phyloP scores from a whole-genome alignment of 2,329 filamentous ascomycete genomes.

The Aspergillus texensis region DNA sequence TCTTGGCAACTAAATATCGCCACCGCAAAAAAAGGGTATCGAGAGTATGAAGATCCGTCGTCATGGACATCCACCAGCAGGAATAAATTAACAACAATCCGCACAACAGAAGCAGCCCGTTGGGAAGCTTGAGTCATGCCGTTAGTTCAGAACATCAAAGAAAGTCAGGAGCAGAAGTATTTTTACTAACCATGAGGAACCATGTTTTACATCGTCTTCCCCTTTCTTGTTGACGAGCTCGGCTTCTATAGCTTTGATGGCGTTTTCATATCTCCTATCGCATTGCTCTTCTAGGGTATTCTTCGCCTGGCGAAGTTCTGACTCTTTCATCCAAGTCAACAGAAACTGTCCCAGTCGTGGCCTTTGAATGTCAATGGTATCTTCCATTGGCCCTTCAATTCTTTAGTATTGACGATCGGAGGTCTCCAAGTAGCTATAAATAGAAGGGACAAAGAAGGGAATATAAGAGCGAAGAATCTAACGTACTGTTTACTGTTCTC shows the following conservation, averaged over 20 bases:
- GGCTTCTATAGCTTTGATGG: not conserved
- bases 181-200: not conserved
- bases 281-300: not conserved
- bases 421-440: not conserved
- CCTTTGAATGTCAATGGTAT: constrained; percentile 1
- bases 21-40: not conserved
- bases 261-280: not conserved
- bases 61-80: not conserved
- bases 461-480: not conserved
- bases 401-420: constrained; percentile 3
- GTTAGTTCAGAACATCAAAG: not conserved
- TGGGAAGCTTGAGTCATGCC: not conserved
- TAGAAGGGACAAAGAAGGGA: not conserved
- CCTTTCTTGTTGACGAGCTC: not conserved
- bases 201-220: not conserved
- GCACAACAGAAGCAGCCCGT: constrained; percentile 7
- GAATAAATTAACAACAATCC: constrained; percentile 1
- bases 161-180: not conserved
- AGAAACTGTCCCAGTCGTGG: constrained; percentile 5
- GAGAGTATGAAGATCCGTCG: not conserved
- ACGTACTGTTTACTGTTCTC: constrained; percentile 3
- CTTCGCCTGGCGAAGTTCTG: constrained; percentile 7
- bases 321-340: constrained; percentile 7
- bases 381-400: not conserved
- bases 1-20: not conserved